A percentile compares a stretch with the other conserved stretches of the same genome.
phyloP scores from a whole-genome alignment of 2,329 filamentous ascomycete genomes.

The Fusarium liriodendri region DNA sequence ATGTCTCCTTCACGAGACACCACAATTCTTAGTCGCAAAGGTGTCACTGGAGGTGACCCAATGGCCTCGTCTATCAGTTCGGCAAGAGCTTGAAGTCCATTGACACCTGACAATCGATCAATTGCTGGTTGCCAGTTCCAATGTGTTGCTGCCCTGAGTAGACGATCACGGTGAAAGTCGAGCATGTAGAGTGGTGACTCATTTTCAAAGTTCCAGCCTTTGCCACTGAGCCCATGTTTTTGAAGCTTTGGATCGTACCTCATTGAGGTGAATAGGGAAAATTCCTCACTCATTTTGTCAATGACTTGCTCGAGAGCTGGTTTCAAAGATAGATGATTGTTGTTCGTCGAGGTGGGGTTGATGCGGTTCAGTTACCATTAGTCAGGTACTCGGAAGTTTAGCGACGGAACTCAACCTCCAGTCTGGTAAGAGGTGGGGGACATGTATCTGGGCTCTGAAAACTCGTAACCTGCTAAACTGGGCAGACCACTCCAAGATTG shows the following conservation, averaged over 20 bases:
- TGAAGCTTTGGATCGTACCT: conserved; percentile 72
- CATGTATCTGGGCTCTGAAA: not conserved
- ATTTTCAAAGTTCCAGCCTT: conserved; percentile 64
- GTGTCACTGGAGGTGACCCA: conserved; percentile 45
- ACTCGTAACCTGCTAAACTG: not conserved
- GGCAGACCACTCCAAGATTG: not conserved
- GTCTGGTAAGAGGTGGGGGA: not conserved
- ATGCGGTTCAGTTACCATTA: not conserved
- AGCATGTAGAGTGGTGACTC: conserved; percentile 82
- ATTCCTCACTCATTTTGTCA: conserved; percentile 54
- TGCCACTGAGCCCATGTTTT: conserved; percentile 51
- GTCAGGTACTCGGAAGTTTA: not conserved
- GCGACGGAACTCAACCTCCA: not conserved
- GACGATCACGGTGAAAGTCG: conserved; percentile 79
- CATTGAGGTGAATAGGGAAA: conserved; percentile 76
- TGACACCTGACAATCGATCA: conserved; percentile 55
- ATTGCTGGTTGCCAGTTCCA: conserved; percentile 66
- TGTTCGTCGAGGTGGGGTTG: not conserved
- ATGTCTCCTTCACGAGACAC: conserved; percentile 63
- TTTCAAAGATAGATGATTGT: not conserved
- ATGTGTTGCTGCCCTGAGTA: conserved; percentile 71
- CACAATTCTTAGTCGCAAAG: conserved; percentile 66
- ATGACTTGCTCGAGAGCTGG: not conserved
- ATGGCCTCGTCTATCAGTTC: conserved; percentile 51
- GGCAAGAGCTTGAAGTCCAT: conserved; percentile 57